Conservation (phyloP, 2,329 filamentous ascomycete genomes). For the Amauroascus verrucosus region DNA sequence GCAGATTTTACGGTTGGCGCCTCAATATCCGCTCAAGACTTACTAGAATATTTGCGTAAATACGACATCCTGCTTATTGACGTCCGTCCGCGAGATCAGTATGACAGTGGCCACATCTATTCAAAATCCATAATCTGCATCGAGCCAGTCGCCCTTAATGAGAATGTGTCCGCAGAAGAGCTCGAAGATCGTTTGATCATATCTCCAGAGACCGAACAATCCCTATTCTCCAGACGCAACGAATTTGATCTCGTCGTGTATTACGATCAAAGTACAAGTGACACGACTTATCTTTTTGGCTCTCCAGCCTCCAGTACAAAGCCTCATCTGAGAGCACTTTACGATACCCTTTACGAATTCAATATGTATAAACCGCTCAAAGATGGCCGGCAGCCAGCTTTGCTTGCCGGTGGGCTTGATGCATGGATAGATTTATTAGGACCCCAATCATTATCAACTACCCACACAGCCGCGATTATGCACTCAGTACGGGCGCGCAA, state of each 20-base stretch:
- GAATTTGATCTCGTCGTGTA: slow-evolving; percentile 82
- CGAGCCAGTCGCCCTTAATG: slow-evolving; percentile 66
- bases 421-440: slow-evolving; percentile 83
- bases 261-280: slow-evolving; percentile 65
- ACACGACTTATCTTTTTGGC: slow-evolving; percentile 45
- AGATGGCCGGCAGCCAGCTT: slow-evolving; percentile 55
- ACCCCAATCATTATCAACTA: slow-evolving; percentile 49
- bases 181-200: slow-evolving; percentile 43
- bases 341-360: slow-evolving; percentile 71
- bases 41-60: slow-evolving; percentile 58
- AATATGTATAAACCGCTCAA: slow-evolving; percentile 67
- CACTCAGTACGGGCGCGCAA: slow-evolving; percentile 34
- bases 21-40: slow-evolving; percentile 57
- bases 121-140: slow-evolving; percentile 77
- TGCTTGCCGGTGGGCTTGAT: slow-evolving; percentile 72
- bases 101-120: slow-evolving; percentile 81
- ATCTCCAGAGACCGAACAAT: slow-evolving; percentile 51
- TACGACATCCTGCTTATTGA: slow-evolving; percentile 73
- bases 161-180: slow-evolving; percentile 55
- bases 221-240: slow-evolving; percentile 60
- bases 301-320: slow-evolving; percentile 37
- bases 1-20: slow-evolving; percentile 45
- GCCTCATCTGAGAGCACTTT: slow-evolving; percentile 58
- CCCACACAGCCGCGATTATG: slow-evolving; percentile 44
- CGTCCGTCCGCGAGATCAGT: slow-evolving; percentile 66